phyloP scores from a whole-genome alignment of 2,329 filamentous ascomycete species.

The Penicillium fuscoglaucum region DNA sequence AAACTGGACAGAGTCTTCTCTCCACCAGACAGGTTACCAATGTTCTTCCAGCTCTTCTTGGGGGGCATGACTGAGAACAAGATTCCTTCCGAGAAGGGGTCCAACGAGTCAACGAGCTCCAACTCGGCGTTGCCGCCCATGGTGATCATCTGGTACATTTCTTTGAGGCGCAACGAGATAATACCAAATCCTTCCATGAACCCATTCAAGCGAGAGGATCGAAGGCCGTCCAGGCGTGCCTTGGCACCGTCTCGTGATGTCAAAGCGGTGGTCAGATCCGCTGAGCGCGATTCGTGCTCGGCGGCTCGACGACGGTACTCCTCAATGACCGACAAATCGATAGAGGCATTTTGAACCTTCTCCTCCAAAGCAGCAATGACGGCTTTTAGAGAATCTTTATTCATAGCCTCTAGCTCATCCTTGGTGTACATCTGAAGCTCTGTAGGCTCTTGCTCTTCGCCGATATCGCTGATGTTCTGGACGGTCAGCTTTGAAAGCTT shows the following conservation, averaged over 20 bases:
- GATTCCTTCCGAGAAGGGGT: conserved; percentile 96
- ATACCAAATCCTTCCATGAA: conserved; percentile 98
- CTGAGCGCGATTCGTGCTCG: conserved; percentile 77
- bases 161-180: conserved; percentile 92
- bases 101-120: conserved; percentile 91
- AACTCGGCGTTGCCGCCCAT: conserved; percentile 99
- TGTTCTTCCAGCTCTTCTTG: conserved; percentile 99
- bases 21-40: conserved; percentile 89
- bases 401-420: conserved; percentile 64
- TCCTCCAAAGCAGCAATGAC: conserved; percentile 68
- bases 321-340: conserved; percentile 83
- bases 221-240: conserved; percentile 87
- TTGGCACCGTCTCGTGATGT: conserved; percentile 80
- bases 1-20: conserved; percentile 95
- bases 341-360: conserved; percentile 78
- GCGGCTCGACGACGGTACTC: conserved; percentile 86
- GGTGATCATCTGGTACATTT: conserved; percentile 99
- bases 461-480: conserved; percentile 75
- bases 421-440: conserved; percentile 74
- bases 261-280: conserved; percentile 78
- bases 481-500: conserved; percentile 81
- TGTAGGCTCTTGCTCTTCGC: conserved; percentile 52
- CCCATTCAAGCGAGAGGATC: conserved; percentile 83
- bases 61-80: conserved; percentile 98
- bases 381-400: conserved; percentile 62